These are phyloP conservation scores for Closterium sp. DNA, from an alignment of 139 green algal genomes.

Conservation along the genomic window DNA sequence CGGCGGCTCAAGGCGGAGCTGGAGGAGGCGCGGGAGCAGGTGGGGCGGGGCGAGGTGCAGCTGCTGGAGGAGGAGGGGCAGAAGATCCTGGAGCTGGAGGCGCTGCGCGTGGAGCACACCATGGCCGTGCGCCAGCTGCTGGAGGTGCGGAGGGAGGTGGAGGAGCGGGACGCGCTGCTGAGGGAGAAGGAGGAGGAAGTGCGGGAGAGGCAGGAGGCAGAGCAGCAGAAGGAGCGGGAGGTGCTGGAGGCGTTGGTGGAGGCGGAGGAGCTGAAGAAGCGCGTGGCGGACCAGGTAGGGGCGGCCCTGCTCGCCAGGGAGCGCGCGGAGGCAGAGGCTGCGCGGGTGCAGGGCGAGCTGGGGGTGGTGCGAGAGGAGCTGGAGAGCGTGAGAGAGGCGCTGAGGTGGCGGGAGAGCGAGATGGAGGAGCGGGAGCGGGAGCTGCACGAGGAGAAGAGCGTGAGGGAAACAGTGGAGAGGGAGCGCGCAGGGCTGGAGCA, in stretches of 20 bases:
- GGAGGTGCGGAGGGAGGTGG: background rate
- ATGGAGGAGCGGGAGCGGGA: background rate
- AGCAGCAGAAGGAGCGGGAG: background rate
- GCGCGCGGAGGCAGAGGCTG: background rate
- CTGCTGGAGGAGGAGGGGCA: background rate
- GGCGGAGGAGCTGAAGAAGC: background rate
- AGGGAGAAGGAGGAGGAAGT: background rate
- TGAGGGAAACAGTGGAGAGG: background rate
- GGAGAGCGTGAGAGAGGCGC: background rate
- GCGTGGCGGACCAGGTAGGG: background rate
- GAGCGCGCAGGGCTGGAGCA: background rate
- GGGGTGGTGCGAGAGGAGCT: background rate
- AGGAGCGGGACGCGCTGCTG: background rate
- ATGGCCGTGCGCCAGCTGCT: background rate
- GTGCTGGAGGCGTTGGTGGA: background rate
- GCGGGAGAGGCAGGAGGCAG: background rate
- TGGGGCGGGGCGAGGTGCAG: background rate
- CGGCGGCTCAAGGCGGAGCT: background rate
- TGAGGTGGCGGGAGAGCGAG: background rate
- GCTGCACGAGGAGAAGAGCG: background rate
- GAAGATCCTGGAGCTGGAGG: background rate
- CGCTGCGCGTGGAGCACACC: background rate
- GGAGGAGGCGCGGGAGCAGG: background rate
- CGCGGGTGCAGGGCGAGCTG: background rate
- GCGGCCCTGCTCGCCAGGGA: background rate